Evolutionary conservation across 2,329 filamentous ascomycete species (phyloP).

Genomic region (Dothistroma pini): DNA sequence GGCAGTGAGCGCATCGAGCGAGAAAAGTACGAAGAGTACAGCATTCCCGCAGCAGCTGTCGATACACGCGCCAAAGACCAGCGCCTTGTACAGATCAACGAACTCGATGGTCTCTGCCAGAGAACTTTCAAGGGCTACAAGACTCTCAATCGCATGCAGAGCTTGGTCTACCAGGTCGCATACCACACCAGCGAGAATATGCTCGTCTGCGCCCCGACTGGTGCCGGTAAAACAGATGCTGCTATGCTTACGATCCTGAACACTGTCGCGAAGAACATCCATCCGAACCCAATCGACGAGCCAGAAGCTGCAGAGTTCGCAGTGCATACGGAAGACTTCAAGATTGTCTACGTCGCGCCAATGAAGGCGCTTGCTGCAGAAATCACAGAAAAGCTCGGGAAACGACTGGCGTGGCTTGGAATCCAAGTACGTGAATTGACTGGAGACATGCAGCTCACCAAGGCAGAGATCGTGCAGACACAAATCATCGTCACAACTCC

Average conservation of each 20-base stretch:
- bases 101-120: slow-evolving; percentile 83
- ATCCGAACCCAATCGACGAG: slow-evolving; percentile 74
- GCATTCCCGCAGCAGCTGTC: slow-evolving; percentile 76
- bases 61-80: slow-evolving; percentile 69
- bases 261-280: slow-evolving; percentile 78
- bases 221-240: slow-evolving; percentile 93
- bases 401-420: slow-evolving; percentile 87
- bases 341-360: slow-evolving; percentile 96
- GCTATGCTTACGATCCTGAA: slow-evolving; percentile 96
- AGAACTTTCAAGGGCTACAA: slow-evolving; percentile 96
- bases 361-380: slow-evolving; percentile 99
- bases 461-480: slow-evolving; percentile 89
- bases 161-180: slow-evolving; percentile 88
- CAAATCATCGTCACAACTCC: slow-evolving; percentile 98
- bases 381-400: slow-evolving; percentile 90
- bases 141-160: slow-evolving; percentile 95
- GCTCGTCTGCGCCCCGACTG: slow-evolving; percentile 96
- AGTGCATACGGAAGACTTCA: slow-evolving; percentile 85
- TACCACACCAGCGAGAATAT: slow-evolving; percentile 98
- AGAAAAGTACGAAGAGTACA: slow-evolving; percentile 81
- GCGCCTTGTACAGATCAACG: slow-evolving; percentile 71
- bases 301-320: slow-evolving; percentile 71
- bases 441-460: slow-evolving; percentile 98
- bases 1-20: slow-evolving; percentile 69
- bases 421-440: slow-evolving; percentile 91